Evolutionary conservation across 2,329 filamentous ascomycete genomes (phyloP).

Genomic region (Aureobasidium melanogenum): DNA sequence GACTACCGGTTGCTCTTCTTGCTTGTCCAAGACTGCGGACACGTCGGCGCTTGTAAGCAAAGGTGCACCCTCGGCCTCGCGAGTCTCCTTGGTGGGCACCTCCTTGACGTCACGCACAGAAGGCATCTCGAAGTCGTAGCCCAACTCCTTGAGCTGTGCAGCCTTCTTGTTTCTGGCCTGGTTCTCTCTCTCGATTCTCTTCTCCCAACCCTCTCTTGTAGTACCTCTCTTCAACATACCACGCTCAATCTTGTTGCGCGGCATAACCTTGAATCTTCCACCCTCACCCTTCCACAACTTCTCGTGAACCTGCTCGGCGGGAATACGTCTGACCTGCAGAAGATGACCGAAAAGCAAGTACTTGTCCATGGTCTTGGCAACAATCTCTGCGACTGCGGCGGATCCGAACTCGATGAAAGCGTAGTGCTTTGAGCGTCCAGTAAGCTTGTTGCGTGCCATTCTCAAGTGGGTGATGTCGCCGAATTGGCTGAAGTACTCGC

Average conservation of each 20-base stretch:
- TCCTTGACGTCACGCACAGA: slow-evolving; percentile 56
- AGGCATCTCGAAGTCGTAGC: slow-evolving; percentile 74
- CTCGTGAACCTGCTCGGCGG: slow-evolving; percentile 67
- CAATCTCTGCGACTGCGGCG: slow-evolving; percentile 76
- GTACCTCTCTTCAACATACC: slow-evolving; percentile 63
- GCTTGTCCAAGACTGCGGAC: slow-evolving; percentile 24
- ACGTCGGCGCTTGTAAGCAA: slow-evolving; percentile 24
- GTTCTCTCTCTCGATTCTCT: slow-evolving; percentile 65
- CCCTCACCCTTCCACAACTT: slow-evolving; percentile 86
- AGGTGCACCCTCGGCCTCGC: slow-evolving; percentile 25
- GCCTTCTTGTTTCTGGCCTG: slow-evolving; percentile 59
- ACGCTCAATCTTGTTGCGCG: slow-evolving; percentile 79
- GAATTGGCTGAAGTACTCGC: slow-evolving; percentile 88
- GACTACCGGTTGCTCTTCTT: slow-evolving; percentile 17
- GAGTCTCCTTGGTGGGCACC: slow-evolving; percentile 35
- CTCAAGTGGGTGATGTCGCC: slow-evolving; percentile 70
- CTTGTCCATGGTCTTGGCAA: slow-evolving; percentile 93
- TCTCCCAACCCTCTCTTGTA: slow-evolving; percentile 68
- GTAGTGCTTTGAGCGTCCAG: slow-evolving; percentile 84
- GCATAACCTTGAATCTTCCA: slow-evolving; percentile 77
- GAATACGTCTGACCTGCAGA: slow-evolving; percentile 74
- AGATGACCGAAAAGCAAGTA: slow-evolving; percentile 94
- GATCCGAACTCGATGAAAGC: slow-evolving; percentile 85
- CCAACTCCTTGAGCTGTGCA: slow-evolving; percentile 67
- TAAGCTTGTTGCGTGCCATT: slow-evolving; percentile 84